Base-by-base conservation (phyloP, 345 rosid genomes). In the Cochlearia excelsa region DNA sequence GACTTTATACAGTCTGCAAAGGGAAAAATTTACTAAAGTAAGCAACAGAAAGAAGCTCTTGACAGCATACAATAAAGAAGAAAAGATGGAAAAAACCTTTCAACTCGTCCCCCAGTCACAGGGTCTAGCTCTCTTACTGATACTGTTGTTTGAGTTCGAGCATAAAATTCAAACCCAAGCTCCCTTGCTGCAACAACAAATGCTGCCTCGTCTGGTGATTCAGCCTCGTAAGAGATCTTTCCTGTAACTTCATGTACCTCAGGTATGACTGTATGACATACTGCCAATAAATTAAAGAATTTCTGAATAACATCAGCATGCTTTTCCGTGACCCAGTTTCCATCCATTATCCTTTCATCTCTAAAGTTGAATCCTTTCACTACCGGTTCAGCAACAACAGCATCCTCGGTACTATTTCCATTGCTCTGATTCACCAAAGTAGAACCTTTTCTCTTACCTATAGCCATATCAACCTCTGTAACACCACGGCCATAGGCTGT, bases 131-230 rank as follows among this genome's bases (percentile, higher is more conserved):
- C 98, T 44, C 53, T 66, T 57, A 86, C 40, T 4, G 85, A 70
- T 50, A 92, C 71, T 69, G 78, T 76, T 63, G 86, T 83, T 70
- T 92, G 98, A 30, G 93, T 79, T 75, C 98, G 80, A 51, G 70
- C 46, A 66, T 67, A 82, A 75, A 88, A 88, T 66, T 92, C 96
- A 57, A 88, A 92, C 61, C 96, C 98, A 49, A 88, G 46, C 79
- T 88, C 90, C 72, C 95, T 84, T 34, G 98, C 98, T 11, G 98
- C 98, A 79, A 88, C 81, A 66, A 88, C 98, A 78, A 92, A 92
- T 23, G 96, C 90, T 61, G 95, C 87, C 79, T 92, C 98, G 66
- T 92, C 96, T 1, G 96, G 96, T 43, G 95, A 92, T 71, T 92
- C 96, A 66, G 98, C 98, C 79, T 92, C 98, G 38, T 92, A 92